Evolutionary conservation across 805 yeast genomes (phyloP).

Genomic region (Komagataella populi): DNA sequence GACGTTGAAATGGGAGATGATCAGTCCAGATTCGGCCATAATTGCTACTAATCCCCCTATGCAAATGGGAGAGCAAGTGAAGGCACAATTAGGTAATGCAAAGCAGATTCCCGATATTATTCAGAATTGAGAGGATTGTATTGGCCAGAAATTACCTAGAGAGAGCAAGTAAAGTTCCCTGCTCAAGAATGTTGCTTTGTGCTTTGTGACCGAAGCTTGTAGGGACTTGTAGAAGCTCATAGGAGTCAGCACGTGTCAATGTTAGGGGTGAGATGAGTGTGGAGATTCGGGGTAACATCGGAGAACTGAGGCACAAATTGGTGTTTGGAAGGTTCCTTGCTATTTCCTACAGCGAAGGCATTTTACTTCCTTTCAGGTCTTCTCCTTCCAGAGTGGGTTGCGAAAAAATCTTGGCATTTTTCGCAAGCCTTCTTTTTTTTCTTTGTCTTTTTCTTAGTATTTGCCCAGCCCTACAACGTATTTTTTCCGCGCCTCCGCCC

Average conservation of each 20-base stretch:
- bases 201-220: neutral
- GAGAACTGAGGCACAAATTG: neutral
- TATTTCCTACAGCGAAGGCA: neutral
- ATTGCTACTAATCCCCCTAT: neutral
- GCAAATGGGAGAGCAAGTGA: neutral
- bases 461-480: too few species aligned
- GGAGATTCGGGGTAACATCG: neutral
- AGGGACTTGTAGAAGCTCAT: too few species aligned
- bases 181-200: neutral
- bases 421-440: neutral
- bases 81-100: neutral
- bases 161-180: neutral
- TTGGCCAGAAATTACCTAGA: neutral
- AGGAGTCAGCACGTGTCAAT: neutral
- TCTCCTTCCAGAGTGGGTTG: neutral
- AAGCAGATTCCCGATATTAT: neutral
- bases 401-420: neutral
- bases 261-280: neutral
- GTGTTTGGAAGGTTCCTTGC: neutral
- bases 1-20: neutral
- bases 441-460: too few species aligned
- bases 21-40: neutral
- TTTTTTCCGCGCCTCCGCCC: neutral
- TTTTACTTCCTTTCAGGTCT: neutral
- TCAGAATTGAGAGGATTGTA: neutral